phyloP scores from a whole-genome alignment of 345 rosid species.

The Abelmoschus esculentus region DNA sequence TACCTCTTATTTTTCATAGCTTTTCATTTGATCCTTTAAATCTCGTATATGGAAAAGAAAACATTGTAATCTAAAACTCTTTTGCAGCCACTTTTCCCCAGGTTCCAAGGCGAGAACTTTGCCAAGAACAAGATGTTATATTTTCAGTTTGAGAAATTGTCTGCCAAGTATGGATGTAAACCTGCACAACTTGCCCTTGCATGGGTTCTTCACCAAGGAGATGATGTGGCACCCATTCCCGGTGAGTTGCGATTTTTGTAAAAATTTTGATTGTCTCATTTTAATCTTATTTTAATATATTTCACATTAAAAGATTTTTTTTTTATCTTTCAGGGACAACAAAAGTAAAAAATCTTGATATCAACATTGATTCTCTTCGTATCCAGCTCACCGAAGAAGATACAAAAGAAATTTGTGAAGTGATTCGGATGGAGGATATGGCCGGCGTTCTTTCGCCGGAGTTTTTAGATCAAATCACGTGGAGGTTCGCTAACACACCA shows the following conservation, averaged over 20 bases:
- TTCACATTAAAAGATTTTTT: too few relatives aligned
- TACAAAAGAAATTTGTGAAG: neutral
- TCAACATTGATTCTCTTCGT: neutral
- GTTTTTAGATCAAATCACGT: too few relatives aligned
- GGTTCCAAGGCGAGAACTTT: conserved; percentile 25
- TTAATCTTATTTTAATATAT: too few relatives aligned
- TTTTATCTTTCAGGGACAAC: conserved; percentile 23
- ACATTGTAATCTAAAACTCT: neutral
- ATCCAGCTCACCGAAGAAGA: neutral
- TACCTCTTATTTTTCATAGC: neutral
- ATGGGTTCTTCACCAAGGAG: conserved; percentile 22
- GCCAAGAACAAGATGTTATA: conserved; percentile 28
- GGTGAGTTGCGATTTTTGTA: too few relatives aligned
- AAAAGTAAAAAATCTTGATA: neutral
- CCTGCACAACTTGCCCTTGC: conserved; percentile 38
- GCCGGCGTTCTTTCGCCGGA: neutral
- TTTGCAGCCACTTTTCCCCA: conserved; percentile 3
- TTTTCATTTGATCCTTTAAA: neutral
- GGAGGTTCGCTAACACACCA: too few relatives aligned
- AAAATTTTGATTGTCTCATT: too few relatives aligned
- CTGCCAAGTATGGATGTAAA: conserved; percentile 11
- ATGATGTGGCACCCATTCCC: too few relatives aligned
- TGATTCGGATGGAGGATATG: neutral
- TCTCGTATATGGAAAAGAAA: neutral
- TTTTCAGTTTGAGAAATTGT: conserved; percentile 18